Percentiles rank a stretch among this genome's conserved stretches.
These are phyloP conservation scores for Hypoxylon trugodes DNA, from an alignment of 495 filamentous ascomycete species.

Conservation along the genomic window DNA sequence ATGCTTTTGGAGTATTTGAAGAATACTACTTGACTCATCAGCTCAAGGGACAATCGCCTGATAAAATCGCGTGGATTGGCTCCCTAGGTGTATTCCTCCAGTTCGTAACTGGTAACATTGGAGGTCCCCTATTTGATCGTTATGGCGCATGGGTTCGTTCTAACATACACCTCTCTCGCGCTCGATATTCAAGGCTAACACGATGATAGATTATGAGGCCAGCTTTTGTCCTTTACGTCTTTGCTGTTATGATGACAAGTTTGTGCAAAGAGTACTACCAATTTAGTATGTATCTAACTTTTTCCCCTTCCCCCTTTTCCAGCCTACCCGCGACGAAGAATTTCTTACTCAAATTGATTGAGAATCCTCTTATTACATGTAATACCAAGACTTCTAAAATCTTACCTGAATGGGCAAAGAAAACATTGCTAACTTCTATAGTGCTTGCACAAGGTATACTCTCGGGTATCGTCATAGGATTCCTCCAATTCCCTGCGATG, in stretches of 20 bases:
- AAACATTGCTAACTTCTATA: too few relatives aligned
- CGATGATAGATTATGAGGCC: slow-evolving; percentile 50
- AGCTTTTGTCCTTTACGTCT: slow-evolving; percentile 47
- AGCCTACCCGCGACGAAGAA: too few relatives aligned
- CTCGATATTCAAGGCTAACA: slow-evolving; percentile 23
- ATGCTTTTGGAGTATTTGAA: slow-evolving; percentile 70
- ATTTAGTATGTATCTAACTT: too few relatives aligned
- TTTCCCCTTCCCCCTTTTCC: too few relatives aligned
- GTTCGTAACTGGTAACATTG: slow-evolving; percentile 55
- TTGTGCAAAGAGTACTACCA: slow-evolving; percentile 68
- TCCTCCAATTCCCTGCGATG: slow-evolving; percentile 62
- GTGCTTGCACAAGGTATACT: slow-evolving; percentile 69
- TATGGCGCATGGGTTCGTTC: slow-evolving; percentile 54
- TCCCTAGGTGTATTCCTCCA: slow-evolving; percentile 59
- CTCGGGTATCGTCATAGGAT: slow-evolving; percentile 57
- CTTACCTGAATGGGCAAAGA: too few relatives aligned
- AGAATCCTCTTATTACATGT: too few relatives aligned
- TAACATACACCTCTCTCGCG: not conserved
- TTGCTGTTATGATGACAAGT: slow-evolving; percentile 63
- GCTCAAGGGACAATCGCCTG: slow-evolving; percentile 55
- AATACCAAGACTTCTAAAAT: too few relatives aligned
- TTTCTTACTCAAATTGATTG: too few relatives aligned
- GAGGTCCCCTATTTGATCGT: slow-evolving; percentile 62
- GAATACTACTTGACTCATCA: slow-evolving; percentile 65
- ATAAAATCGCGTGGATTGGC: slow-evolving; percentile 69